Conservation (phyloP, 1,284 basidiomycete species). For the Puccinia novopanici region DNA sequence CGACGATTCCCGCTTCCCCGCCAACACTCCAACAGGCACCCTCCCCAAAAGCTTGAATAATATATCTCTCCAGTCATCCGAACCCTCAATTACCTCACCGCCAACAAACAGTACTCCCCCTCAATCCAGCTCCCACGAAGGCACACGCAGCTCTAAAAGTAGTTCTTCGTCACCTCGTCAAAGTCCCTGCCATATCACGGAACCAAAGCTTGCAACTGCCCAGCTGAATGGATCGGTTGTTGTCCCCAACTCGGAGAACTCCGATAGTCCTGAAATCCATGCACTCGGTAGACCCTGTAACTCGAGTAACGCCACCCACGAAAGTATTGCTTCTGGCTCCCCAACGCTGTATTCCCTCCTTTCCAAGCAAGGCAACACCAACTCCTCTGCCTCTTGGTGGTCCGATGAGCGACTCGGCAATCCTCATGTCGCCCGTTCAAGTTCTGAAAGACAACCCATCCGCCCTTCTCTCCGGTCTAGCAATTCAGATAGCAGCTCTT, state of each 20-base stretch:
- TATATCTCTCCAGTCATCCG: conserved; percentile 2
- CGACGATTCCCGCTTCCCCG: background rate
- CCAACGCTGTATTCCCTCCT: conserved; percentile 18
- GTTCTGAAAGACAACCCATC: conserved; percentile 52
- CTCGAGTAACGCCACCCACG: background rate
- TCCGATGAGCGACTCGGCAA: conserved; percentile 23
- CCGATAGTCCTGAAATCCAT: no score
- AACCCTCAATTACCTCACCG: background rate
- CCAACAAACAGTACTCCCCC: no score
- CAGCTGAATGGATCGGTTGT: conserved; percentile 26
- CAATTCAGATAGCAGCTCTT: conserved; percentile 26
- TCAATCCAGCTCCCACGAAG: background rate
- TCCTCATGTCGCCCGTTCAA: conserved; percentile 39
- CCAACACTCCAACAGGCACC: background rate
- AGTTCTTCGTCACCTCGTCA: background rate
- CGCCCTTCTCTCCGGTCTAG: conserved; percentile 51
- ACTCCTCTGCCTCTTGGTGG: conserved; percentile 25
- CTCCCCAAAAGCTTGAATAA: conserved; percentile 3
- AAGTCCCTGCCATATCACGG: conserved; percentile 32
- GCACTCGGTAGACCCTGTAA: background rate
- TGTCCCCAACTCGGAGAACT: background rate
- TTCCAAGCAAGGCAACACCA: conserved; percentile 31
- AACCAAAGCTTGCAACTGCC: conserved; percentile 40
- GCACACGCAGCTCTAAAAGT: background rate
- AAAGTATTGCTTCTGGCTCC: conserved; percentile 18